Evolutionary conservation across 2,329 filamentous ascomycete species (phyloP).

Genomic region (Beauveria sp.): DNA sequence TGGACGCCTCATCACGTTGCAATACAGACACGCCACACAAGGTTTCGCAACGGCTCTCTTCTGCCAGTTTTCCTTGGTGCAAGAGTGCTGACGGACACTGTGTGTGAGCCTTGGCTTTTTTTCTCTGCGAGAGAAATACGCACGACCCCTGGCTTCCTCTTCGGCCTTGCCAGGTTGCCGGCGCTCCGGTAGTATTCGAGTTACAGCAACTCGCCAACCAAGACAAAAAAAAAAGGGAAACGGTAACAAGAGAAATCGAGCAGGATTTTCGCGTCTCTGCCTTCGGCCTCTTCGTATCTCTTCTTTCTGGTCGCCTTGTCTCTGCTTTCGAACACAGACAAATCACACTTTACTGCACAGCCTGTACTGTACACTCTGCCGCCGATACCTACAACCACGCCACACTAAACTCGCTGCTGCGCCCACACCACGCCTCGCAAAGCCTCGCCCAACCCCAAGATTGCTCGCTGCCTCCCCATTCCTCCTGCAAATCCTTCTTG

Average conservation of each 20-base stretch:
- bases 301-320: too few species aligned
- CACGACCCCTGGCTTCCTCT: too few species aligned
- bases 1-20: neutral
- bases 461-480: neutral
- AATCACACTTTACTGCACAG: too few species aligned
- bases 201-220: neutral
- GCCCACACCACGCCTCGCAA: neutral
- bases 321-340: neutral
- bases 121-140: too few species aligned
- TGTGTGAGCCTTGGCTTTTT: too few species aligned
- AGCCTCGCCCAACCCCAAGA: constrained; percentile 6
- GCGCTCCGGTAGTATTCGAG: neutral
- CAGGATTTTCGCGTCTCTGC: too few species aligned
- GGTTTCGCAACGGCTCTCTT: neutral
- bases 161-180: too few species aligned
- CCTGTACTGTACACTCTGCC: too few species aligned
- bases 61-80: neutral
- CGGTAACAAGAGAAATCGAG: neutral
- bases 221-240: neutral
- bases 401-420: neutral
- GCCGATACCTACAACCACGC: neutral
- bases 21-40: neutral
- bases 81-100: too few species aligned
- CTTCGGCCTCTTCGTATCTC: too few species aligned
- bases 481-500: constrained; percentile 7